Base-by-base conservation (phyloP, 768 basidiomycete species). In the Mycena capillaripes region DNA sequence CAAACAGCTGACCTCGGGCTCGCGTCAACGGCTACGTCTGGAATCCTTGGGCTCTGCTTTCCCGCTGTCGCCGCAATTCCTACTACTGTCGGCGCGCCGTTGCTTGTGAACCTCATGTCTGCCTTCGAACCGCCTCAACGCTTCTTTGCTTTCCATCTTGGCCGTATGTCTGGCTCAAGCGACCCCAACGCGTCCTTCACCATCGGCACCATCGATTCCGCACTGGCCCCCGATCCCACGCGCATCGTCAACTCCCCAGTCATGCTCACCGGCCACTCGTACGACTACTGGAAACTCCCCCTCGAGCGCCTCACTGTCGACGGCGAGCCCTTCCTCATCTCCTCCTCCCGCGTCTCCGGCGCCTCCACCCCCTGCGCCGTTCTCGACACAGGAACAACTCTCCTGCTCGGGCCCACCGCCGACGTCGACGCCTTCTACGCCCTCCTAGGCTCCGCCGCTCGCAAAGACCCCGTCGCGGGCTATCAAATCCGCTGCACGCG, bases 341-440 rank as follows among this genome's bases (percentile, higher is more conserved):
- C 89, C 2, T 66, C 76, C 19, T 89, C 90, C 19, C 84, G 85
- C 65, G 81, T 89, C 30, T 77, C 74, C 5, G 84, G 84, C 23
- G 82, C 87, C 27, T 57, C 79, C 16, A 74, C 81, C 2, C 84
- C 86, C 0, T 86, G 92, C 58, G 90, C 87, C 4, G 87, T 93
- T 29, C 84, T 92, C 30, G 92, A 93, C 76, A 90, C 90, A 29
- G 91, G 91, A 4, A 90, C 89, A 29, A 90, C 89, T 6, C 83
- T 90, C 63, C 83, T 90, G 29, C 82, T 90, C 7, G 89, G 88
- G 5, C 90, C 90, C 8, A 78, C 84, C 1, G 71, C 67, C 21
- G 91, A 91, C 67, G 89, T 91, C 46, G 80, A 82, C 6, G 83
- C 86, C 8, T 86, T 93, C 74, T 92, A 85, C 86, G 66, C 81